These are phyloP conservation scores for Pyrenochaeta sp. DNA, from an alignment of 2,329 filamentous ascomycete species.

Conservation along the genomic window DNA sequence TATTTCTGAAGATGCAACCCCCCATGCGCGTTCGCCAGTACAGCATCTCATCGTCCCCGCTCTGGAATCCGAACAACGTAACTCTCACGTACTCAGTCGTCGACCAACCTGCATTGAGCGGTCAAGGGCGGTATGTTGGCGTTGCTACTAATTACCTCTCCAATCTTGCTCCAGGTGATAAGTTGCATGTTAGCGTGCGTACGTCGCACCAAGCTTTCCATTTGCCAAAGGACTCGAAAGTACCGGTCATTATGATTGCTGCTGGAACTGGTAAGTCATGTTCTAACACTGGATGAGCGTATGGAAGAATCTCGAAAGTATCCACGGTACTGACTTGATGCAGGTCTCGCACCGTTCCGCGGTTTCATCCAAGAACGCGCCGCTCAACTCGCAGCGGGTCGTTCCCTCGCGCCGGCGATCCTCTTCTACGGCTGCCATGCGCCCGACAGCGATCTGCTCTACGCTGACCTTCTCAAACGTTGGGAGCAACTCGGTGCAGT, in stretches of 20 bases:
- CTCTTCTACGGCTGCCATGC: slow-evolving; percentile 71
- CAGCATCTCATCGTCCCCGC: slow-evolving; percentile 78
- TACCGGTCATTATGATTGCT: slow-evolving; percentile 53
- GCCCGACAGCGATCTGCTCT: slow-evolving; percentile 66
- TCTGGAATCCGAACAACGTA: slow-evolving; percentile 64
- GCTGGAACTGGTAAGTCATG: slow-evolving; percentile 48
- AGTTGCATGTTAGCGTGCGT: slow-evolving; percentile 54
- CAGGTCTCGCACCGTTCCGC: slow-evolving; percentile 56
- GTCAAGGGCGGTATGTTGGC: slow-evolving; percentile 55
- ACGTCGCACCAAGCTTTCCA: slow-evolving; percentile 54
- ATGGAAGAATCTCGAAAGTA: background rate
- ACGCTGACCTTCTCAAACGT: slow-evolving; percentile 63
- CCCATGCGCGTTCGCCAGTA: slow-evolving; percentile 83
- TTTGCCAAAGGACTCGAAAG: slow-evolving; percentile 51
- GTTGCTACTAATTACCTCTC: slow-evolving; percentile 56
- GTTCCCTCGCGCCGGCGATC: slow-evolving; percentile 66
- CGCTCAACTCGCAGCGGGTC: slow-evolving; percentile 57
- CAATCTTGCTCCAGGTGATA: slow-evolving; percentile 51
- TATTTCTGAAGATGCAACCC: slow-evolving; percentile 76
- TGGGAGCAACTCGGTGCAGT: slow-evolving; percentile 71
- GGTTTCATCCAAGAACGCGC: slow-evolving; percentile 54
- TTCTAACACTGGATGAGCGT: slow-evolving; percentile 9
- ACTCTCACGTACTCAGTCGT: slow-evolving; percentile 76
- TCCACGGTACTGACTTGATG: background rate
- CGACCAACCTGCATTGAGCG: slow-evolving; percentile 60